Evolutionary conservation across 345 rosid species (phyloP).

Genomic region (Pelargonium nanum): DNA sequence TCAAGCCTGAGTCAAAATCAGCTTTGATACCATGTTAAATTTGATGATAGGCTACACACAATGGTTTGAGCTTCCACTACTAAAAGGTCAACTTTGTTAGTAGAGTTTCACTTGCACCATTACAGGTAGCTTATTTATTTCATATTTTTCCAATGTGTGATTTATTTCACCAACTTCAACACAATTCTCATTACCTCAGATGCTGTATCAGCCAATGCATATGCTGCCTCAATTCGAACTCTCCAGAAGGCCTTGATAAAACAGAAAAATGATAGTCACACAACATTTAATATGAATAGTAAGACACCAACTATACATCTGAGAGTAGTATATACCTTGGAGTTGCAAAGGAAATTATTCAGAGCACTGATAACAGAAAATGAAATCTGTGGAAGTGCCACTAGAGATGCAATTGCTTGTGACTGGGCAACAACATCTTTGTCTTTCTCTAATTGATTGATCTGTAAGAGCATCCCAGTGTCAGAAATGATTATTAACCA

Average conservation of each 20-base stretch:
- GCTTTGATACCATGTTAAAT: no score
- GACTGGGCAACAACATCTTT: constrained; percentile 96
- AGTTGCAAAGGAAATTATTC: constrained; percentile 62
- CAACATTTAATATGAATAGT: not conserved
- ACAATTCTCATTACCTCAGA: no score
- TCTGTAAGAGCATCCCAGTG: constrained; percentile 31
- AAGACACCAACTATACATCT: constrained; percentile 5
- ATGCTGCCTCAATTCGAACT: constrained; percentile 89
- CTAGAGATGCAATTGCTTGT: constrained; percentile 68
- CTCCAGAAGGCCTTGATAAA: constrained; percentile 86
- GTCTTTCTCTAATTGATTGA: constrained; percentile 90
- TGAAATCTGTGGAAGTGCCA: constrained; percentile 63
- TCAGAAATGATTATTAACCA: not conserved
- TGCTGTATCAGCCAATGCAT: constrained; percentile 78
- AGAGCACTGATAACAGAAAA: constrained; percentile 69
- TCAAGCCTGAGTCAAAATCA: no score
- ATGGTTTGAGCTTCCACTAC: no score
- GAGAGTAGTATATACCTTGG: constrained; percentile 51
- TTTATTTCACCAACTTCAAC: no score
- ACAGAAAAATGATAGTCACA: constrained; percentile 8
- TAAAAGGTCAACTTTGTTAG: no score
- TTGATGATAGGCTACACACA: no score
- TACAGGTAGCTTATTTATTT: no score
- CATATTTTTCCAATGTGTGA: no score
- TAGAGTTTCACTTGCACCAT: no score